Base-by-base conservation (phyloP, 139 green algal species). In the Chlamydomonas sp. region DNA sequence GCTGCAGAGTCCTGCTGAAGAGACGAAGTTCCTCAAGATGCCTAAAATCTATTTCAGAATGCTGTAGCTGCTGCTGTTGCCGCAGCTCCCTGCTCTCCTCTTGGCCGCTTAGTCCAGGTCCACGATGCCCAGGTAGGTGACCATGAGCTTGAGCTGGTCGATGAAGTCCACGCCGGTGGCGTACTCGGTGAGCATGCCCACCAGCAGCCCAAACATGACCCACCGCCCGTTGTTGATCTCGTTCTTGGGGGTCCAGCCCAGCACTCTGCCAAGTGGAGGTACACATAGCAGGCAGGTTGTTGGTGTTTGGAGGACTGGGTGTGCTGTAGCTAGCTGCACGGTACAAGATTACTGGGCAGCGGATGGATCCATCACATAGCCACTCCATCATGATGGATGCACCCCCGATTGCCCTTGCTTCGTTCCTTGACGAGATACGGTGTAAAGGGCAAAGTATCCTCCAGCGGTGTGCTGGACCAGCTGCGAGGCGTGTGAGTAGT, bases 171-270 rank as follows among this genome's bases (percentile, higher is more conserved):
- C 96, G 4, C 98, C 97, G 3, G 98, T 99, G 0, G 97, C 96
- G 84, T 98, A 99, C 94, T 99, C 98, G 8, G 98, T 99, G 72
- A 99, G 89, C 83, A 99, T 88, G 31, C 98, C 98, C 5, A 99
- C 95, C 2, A 91, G 85, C 4, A 99, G 90, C 1, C 97, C 98
- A 90, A 99, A 98, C 98, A 99, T 99, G 2, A 98, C 96, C 97
- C 97, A 99, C 15, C 97, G 95, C 0, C 97, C 98, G 85, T 99
- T 99, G 84, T 75, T 90, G 58, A 99, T 98, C 88, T 99, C 98
- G 63, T 98, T 98, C 79, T 96, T 95, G 4, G 72, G 86, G 0
- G 97, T 99, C 94, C 96, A 99, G 8, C 98, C 98, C 86, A 99
- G 98, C 31, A 97, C 90, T 89, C 93, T 96, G 88, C 87, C 58